Percentiles rank a stretch among this genome's conserved stretches.
phyloP scores from a whole-genome alignment of 2,329 filamentous ascomycete genomes.

The Colletotrichum nymphaeae region DNA sequence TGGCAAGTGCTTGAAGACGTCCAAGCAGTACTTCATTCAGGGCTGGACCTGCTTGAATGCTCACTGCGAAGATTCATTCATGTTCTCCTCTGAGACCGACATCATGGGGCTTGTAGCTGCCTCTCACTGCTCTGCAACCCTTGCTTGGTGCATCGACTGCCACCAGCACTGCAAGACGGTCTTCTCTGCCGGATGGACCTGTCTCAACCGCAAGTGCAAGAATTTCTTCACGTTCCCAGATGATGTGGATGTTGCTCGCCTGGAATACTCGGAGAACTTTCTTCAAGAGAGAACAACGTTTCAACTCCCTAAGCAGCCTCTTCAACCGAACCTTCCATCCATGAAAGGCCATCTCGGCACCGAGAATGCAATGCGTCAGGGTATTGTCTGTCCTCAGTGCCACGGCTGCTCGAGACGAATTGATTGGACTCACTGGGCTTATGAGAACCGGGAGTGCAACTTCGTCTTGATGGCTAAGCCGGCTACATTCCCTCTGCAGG shows the following conservation, averaged over 20 bases:
- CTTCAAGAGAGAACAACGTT: conserved; percentile 63
- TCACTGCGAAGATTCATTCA: conserved; percentile 31
- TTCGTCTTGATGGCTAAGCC: conserved; percentile 53
- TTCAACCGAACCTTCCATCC: conserved; percentile 51
- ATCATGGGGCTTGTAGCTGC: conserved; percentile 27
- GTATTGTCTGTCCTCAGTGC: conserved; percentile 75
- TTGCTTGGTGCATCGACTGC: conserved; percentile 49
- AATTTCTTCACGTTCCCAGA: conserved; percentile 59
- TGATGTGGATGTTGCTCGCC: conserved; percentile 39
- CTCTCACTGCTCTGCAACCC: conserved; percentile 6
- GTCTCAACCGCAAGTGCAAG: conserved; percentile 52
- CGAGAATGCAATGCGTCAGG: conserved; percentile 65
- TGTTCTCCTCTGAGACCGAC: neutral
- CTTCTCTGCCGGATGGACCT: conserved; percentile 46
- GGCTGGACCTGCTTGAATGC: conserved; percentile 45
- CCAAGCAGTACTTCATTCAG: conserved; percentile 49
- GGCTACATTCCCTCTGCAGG: conserved; percentile 34
- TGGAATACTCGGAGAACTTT: conserved; percentile 68
- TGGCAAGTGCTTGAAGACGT: conserved; percentile 48
- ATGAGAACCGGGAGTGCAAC: conserved; percentile 61
- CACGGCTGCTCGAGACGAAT: conserved; percentile 69
- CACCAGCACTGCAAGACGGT: conserved; percentile 48
- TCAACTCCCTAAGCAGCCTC: conserved; percentile 46
- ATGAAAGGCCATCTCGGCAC: conserved; percentile 53
- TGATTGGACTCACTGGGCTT: conserved; percentile 72